A percentile compares a stretch with the other conserved stretches of the same genome.
Evolutionary conservation across 805 yeast species (phyloP).

Genomic region (Lipomyces sp.): DNA sequence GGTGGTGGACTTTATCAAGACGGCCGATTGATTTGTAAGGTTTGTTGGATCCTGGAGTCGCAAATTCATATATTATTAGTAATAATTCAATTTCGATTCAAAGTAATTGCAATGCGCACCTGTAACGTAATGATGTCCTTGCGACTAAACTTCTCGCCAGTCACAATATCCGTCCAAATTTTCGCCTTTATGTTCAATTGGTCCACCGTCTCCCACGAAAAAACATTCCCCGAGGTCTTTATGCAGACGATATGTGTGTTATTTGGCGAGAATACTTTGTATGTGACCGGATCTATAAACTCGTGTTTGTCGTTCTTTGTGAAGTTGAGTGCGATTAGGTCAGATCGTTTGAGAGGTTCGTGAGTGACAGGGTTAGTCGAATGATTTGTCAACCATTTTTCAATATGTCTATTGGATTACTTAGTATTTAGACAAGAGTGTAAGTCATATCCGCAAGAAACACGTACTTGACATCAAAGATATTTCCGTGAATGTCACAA

Average conservation of each 20-base stretch:
- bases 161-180: constrained; percentile 36
- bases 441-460: too few relatives aligned
- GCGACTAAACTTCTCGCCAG: constrained; percentile 34
- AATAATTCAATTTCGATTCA: not conserved
- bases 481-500: constrained; percentile 35
- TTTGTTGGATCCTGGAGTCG: not conserved
- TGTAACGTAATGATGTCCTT: constrained; percentile 33
- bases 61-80: not conserved
- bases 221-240: constrained; percentile 36
- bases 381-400: constrained; percentile 33
- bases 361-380: constrained; percentile 36
- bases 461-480: constrained; percentile 34
- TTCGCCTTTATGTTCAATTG: constrained; percentile 34
- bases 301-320: constrained; percentile 30
- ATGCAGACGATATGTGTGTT: constrained; percentile 34
- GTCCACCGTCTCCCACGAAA: constrained; percentile 34
- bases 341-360: constrained; percentile 28
- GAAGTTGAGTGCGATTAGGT: constrained; percentile 33
- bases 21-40: too few relatives aligned
- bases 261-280: constrained; percentile 33
- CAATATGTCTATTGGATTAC: constrained; percentile 32
- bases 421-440: too few relatives aligned
- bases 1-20: too few relatives aligned
- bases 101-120: constrained; percentile 2
- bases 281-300: constrained; percentile 38